These are phyloP conservation scores for Sporisorium reilianum DNA, from an alignment of 1,284 basidiomycete genomes.

Conservation along the genomic window DNA sequence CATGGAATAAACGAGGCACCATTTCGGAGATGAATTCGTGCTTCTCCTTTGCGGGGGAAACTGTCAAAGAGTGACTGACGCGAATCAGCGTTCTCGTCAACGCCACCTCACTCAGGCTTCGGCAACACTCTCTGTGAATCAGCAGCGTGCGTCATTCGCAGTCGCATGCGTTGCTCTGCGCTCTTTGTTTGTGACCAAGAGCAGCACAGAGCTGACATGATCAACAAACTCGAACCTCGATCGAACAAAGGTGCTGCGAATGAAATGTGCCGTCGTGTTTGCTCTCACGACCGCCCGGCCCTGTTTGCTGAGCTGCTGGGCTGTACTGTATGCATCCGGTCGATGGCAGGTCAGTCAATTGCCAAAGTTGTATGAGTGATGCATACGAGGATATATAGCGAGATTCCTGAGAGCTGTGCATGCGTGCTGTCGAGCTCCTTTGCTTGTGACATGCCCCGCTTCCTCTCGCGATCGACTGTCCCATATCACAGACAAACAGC, in stretches of 20 bases:
- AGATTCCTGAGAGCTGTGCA: not conserved
- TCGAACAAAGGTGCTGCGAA: not conserved
- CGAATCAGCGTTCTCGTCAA: not conserved
- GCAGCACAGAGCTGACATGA: not conserved
- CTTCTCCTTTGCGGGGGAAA: not conserved
- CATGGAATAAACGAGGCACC: too few species aligned
- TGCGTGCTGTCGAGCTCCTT: too few species aligned
- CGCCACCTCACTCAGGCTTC: not conserved
- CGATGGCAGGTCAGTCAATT: too few species aligned
- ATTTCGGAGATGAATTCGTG: too few species aligned
- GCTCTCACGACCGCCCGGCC: not conserved
- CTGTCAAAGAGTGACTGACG: not conserved
- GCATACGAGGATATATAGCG: not conserved
- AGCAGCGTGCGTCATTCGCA: slow-evolving; percentile 2
- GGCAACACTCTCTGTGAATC: slow-evolving; percentile 7
- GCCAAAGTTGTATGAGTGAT: too few species aligned
- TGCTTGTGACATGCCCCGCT: not conserved
- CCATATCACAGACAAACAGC: not conserved
- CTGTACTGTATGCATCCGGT: not conserved
- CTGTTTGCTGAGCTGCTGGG: not conserved
- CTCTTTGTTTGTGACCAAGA: not conserved
- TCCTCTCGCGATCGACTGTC: not conserved
- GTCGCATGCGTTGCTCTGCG: not conserved
- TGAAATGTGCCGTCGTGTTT: not conserved
- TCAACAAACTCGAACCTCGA: not conserved